These are phyloP conservation scores for Lachancea lanzarotensis DNA, from an alignment of 805 yeast genomes.

Conservation along the genomic window DNA sequence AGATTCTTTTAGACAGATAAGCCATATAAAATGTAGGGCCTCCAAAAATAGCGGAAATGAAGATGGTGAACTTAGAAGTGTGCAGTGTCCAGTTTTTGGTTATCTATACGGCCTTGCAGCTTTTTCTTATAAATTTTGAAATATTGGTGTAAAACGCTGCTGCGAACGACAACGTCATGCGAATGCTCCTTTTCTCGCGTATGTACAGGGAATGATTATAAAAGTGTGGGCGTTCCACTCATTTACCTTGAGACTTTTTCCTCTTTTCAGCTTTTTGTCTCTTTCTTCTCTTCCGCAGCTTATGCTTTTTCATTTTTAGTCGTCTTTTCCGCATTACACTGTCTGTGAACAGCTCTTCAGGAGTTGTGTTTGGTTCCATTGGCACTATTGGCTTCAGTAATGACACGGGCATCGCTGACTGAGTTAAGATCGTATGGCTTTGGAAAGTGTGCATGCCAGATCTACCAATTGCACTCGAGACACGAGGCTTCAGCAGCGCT, in stretches of 20 bases:
- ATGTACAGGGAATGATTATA: constrained; percentile 1
- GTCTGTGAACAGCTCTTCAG: constrained; percentile 40
- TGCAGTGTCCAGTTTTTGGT: too few species aligned
- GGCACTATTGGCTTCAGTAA: constrained; percentile 1
- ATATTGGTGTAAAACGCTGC: neutral
- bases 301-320: constrained; percentile 96
- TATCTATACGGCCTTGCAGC: too few species aligned
- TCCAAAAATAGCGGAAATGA: too few species aligned
- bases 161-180: too few species aligned
- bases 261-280: constrained; percentile 77
- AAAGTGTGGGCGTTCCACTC: constrained; percentile 1
- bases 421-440: neutral
- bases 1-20: constrained; percentile 1
- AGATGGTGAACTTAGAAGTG: too few species aligned
- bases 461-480: neutral
- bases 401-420: neutral
- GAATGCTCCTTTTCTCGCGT: neutral
- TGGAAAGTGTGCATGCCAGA: constrained; percentile 1
- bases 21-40: too few species aligned
- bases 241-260: constrained; percentile 46
- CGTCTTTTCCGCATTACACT: constrained; percentile 80
- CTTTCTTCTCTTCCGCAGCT: constrained; percentile 94
- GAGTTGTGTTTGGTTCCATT: neutral
- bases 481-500: neutral
- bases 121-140: too few species aligned